Percentiles rank a stretch among this genome's conserved stretches.
phyloP scores from a whole-genome alignment of 495 filamentous ascomycete genomes.

The Thermochaetoides thermophila region DNA sequence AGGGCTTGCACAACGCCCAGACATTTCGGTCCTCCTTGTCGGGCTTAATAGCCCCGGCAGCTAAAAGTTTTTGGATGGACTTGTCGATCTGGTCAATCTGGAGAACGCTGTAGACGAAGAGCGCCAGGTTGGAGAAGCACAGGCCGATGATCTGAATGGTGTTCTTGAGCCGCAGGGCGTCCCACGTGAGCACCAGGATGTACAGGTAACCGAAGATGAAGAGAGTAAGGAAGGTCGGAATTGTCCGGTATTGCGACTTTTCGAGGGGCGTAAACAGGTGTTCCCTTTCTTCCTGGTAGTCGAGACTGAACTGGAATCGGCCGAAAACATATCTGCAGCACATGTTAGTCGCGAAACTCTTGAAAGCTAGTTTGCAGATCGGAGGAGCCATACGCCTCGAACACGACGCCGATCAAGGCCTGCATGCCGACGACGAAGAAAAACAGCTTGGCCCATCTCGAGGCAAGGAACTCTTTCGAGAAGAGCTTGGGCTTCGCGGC shows the following conservation, averaged over 20 bases:
- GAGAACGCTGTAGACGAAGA: constrained; percentile 82
- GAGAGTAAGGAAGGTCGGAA: constrained; percentile 83
- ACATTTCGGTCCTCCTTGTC: constrained; percentile 31
- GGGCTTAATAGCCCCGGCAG: constrained; percentile 13
- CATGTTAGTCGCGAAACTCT: constrained; percentile 1
- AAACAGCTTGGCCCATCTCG: constrained; percentile 81
- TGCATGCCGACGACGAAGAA: constrained; percentile 59
- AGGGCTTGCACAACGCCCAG: constrained; percentile 55
- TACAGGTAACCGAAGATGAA: constrained; percentile 97
- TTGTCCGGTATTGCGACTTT: constrained; percentile 45
- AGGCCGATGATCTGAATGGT: constrained; percentile 97
- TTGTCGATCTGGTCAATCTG: constrained; percentile 77
- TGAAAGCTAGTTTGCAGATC: background rate
- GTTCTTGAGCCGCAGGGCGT: constrained; percentile 88
- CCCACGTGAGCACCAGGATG: constrained; percentile 74
- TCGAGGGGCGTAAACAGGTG: constrained; percentile 12
- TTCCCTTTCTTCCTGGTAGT: constrained; percentile 1
- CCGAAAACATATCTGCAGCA: constrained; percentile 54
- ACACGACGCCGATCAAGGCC: constrained; percentile 58
- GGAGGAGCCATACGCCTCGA: constrained; percentile 60
- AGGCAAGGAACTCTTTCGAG: constrained; percentile 61
- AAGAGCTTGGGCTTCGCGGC: constrained; percentile 48
- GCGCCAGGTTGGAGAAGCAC: constrained; percentile 77
- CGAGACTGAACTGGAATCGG: constrained; percentile 44
- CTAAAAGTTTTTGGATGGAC: constrained; percentile 41